Conservation (phyloP, 495 filamentous ascomycete genomes). For the Trichoderma reesei region DNA sequence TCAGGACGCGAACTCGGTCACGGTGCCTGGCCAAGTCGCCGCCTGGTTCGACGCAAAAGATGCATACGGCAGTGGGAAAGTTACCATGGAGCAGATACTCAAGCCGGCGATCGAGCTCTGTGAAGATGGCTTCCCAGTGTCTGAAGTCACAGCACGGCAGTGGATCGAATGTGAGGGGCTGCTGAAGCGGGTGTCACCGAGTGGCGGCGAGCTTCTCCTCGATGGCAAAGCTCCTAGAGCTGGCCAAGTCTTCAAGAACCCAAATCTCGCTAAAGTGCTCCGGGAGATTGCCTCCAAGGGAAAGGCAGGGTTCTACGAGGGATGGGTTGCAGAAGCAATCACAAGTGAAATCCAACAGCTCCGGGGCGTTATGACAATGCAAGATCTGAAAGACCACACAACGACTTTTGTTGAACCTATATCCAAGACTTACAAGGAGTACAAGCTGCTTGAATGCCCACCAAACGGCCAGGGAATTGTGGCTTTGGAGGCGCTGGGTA, state of each 20-base stretch:
- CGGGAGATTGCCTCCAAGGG: constrained; percentile 67
- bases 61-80: constrained; percentile 80
- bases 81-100: constrained; percentile 69
- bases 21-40: constrained; percentile 81
- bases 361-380: constrained; percentile 68
- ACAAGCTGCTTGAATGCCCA: constrained; percentile 90
- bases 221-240: constrained; percentile 60
- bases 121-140: constrained; percentile 84
- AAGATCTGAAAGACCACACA: constrained; percentile 69
- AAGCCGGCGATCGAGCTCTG: constrained; percentile 75
- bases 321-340: constrained; percentile 66
- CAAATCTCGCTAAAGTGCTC: constrained; percentile 72
- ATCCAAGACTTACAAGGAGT: constrained; percentile 53
- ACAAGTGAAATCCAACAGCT: constrained; percentile 64
- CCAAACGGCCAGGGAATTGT: constrained; percentile 96
- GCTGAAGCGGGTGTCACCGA: constrained; percentile 65
- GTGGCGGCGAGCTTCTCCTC: constrained; percentile 77
- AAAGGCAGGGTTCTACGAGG: constrained; percentile 85
- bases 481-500: constrained; percentile 85
- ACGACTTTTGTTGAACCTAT: constrained; percentile 66
- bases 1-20: constrained; percentile 65
- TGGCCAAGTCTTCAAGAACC: constrained; percentile 88
- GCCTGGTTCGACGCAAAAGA: constrained; percentile 89
- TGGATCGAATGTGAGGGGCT: constrained; percentile 53
- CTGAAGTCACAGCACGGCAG: constrained; percentile 62